phyloP scores from a whole-genome alignment of 2,329 filamentous ascomycete genomes.

The Colletotrichum lini region DNA sequence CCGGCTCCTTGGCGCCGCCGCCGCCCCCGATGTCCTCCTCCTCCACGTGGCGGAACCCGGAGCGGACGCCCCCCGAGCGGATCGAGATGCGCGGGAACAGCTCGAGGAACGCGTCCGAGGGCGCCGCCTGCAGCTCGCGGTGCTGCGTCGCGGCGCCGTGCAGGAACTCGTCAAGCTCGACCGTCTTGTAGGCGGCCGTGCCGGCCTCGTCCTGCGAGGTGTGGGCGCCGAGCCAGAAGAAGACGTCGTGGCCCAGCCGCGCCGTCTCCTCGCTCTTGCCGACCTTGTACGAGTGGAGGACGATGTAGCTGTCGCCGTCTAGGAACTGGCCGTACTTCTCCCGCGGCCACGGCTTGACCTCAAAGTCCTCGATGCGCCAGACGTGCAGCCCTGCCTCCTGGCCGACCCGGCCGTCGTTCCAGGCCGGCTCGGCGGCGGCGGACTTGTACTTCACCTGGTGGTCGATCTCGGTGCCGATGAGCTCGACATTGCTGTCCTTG shows the following conservation, averaged over 20 bases:
- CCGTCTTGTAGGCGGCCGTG: slow-evolving; percentile 79
- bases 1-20: slow-evolving; percentile 52
- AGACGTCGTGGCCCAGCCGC: slow-evolving; percentile 73
- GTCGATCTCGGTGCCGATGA: slow-evolving; percentile 75
- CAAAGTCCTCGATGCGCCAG: slow-evolving; percentile 78
- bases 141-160: slow-evolving; percentile 74
- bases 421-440: slow-evolving; percentile 75
- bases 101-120: slow-evolving; percentile 71
- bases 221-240: slow-evolving; percentile 78
- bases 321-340: slow-evolving; percentile 72
- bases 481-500: slow-evolving; percentile 77
- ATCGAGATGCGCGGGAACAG: slow-evolving; percentile 75
- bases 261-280: slow-evolving; percentile 58
- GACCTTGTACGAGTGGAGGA: slow-evolving; percentile 72
- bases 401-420: slow-evolving; percentile 72
- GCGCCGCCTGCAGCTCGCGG: slow-evolving; percentile 72
- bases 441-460: slow-evolving; percentile 79
- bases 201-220: slow-evolving; percentile 79
- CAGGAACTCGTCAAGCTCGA: slow-evolving; percentile 78
- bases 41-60: slow-evolving; percentile 76
- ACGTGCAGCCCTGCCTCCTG: slow-evolving; percentile 67
- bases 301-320: slow-evolving; percentile 78
- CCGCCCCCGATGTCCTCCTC: slow-evolving; percentile 49
- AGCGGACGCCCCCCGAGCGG: slow-evolving; percentile 70
- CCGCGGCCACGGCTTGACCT: slow-evolving; percentile 73